Evolutionary conservation across 495 filamentous ascomycete genomes (phyloP), one percentile per base, ranked within the genome.

Genomic region (Penicillium coprophilum): DNA sequence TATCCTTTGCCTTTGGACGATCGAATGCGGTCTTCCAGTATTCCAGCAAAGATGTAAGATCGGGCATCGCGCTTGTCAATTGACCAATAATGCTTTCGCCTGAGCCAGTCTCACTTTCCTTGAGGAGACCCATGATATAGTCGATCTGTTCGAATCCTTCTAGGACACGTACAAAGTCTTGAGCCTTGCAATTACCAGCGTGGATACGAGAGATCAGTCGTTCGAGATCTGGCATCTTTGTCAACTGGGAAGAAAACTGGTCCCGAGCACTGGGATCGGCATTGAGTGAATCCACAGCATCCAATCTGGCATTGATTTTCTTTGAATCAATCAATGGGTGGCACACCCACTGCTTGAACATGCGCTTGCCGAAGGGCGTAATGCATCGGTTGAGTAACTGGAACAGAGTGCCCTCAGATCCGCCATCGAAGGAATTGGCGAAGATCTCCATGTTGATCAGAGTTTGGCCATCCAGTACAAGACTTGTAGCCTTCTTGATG

Each of bases 111-210:
- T 85, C 86, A 65, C 89, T 85, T 13, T 82, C 78, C 28, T 80
- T 78, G 1, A 97, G 81, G 12, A 96, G 80, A 55, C 83, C 82
- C 80, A 96, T 90, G 0, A 89, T 94, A 65, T 92, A 90, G 41
- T 95, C 91, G 17, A 97, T 96, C 69, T 96, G 93, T 71, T 97
- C 95, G 64, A 97, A 99, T 0, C 95, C 95, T 65, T 99, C 92
- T 0, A 99, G 77, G 4, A 97, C 93, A n/a, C 82, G 85, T 21
- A 96, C 84, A 65, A 99, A 99, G 69, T 97, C 94, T 39, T 91
- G 86, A 0, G 92, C 82, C 64, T 85, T 91, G 75, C 92, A 96
- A 28, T 83, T 82, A 3, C 89, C 89, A 7, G 95, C 95, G 65
- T 99, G 95, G 20, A 99, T 88, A 6, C 95, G 87, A 31, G 95